phyloP scores from a whole-genome alignment of 345 rosid genomes.

The Excoecaria cochinchinensis region DNA sequence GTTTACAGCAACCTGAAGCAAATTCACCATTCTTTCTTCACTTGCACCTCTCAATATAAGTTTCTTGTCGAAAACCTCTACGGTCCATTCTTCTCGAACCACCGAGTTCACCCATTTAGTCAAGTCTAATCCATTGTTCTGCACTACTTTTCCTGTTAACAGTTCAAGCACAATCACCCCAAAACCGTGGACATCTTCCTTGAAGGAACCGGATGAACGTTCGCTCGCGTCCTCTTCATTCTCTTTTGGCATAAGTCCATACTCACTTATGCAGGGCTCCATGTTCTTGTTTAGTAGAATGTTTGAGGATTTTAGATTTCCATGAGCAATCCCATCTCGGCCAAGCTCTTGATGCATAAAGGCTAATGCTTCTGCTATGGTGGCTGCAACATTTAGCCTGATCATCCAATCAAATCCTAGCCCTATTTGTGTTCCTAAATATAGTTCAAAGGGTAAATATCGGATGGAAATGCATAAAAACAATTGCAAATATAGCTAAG shows the following conservation, averaged over 20 bases:
- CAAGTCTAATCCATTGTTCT: constrained; percentile 44
- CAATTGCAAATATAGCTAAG: background rate
- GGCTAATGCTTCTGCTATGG: constrained; percentile 41
- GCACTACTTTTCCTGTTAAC: constrained; percentile 47
- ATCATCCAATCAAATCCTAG: constrained; percentile 47
- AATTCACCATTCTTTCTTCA: constrained; percentile 56
- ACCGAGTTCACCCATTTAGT: constrained; percentile 58
- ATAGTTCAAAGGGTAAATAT: background rate
- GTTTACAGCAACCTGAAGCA: constrained; percentile 60
- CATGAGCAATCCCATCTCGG: constrained; percentile 41
- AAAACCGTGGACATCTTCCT: constrained; percentile 42
- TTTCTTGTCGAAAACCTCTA: constrained; percentile 55
- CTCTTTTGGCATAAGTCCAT: constrained; percentile 43
- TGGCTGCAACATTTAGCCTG: constrained; percentile 46
- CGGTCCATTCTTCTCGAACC: constrained; percentile 62
- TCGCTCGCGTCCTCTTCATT: constrained; percentile 8
- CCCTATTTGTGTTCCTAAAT: constrained; percentile 33
- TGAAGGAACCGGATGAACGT: constrained; percentile 18
- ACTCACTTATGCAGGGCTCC: constrained; percentile 64
- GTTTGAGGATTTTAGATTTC: constrained; percentile 64
- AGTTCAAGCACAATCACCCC: constrained; percentile 61
- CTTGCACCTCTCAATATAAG: constrained; percentile 46
- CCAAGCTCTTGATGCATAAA: constrained; percentile 48
- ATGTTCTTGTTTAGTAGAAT: constrained; percentile 45
- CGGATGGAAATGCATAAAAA: background rate